Evolutionary conservation across 371 early-diverging fungal genomes (phyloP).

Genomic region (Syncephalis plumigaleata): DNA sequence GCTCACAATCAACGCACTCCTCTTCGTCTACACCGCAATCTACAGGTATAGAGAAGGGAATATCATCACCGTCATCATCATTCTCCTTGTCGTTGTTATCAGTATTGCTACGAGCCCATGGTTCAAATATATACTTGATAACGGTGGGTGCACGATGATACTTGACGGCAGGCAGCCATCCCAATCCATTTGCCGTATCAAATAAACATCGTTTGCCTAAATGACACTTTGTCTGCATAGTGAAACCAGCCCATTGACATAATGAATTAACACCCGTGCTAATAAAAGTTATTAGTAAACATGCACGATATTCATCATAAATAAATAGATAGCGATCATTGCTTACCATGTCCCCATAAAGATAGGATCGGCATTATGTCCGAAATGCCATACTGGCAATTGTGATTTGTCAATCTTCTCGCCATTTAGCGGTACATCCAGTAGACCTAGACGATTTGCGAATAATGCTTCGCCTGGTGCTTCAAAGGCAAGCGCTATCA

Average conservation of each 20-base stretch:
- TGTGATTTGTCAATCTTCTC: slow-evolving; percentile 22
- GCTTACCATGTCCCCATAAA: slow-evolving; percentile 73
- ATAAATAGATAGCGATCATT: background rate
- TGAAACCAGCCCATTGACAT: background rate
- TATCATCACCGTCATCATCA: too few relatives aligned
- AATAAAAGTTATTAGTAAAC: background rate
- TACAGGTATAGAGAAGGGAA: background rate
- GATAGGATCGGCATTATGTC: slow-evolving; percentile 89
- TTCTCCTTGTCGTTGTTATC: background rate
- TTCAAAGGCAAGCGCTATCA: slow-evolving; percentile 79
- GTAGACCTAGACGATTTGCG: slow-evolving; percentile 60
- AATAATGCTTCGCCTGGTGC: slow-evolving; percentile 73
- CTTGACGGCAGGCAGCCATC: background rate
- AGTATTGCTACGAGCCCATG: background rate
- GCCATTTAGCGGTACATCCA: slow-evolving; percentile 14
- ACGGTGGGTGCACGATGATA: background rate
- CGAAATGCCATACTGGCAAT: slow-evolving; percentile 79
- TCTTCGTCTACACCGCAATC: background rate
- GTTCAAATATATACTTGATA: background rate
- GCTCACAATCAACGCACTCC: background rate
- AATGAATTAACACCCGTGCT: background rate
- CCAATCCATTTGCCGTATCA: background rate
- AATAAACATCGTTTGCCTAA: background rate
- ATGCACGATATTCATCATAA: too few relatives aligned
- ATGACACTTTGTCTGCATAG: background rate